Evolutionary conservation across 164 flowering plant species (phyloP).

Genomic region (Vitis vinifera): ASM3070453v1 NC_081820.1:18509501-18510000

Average conservation of each 20-base stretch:
- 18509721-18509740: neutral
- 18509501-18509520: conserved; percentile 58
- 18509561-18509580: conserved; percentile 46
- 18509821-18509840: neutral
- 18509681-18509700: neutral
- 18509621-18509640: conserved; percentile 55
- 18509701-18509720: no score
- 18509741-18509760: neutral
- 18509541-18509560: conserved; percentile 56
- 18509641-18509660: conserved; percentile 37
- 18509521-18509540: conserved; percentile 59
- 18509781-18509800: no score
- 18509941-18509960: no score
- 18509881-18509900: no score
- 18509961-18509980: no score
- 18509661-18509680: neutral
- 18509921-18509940: no score
- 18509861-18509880: no score
- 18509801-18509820: neutral
- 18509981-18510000: no score
- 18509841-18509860: neutral
- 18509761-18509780: neutral
- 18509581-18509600: conserved; percentile 41
- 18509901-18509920: no score
- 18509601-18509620: conserved; percentile 63